phyloP scores from a whole-genome alignment of 495 filamentous ascomycete species.

The Hypoxylon lienhwacheense region DNA sequence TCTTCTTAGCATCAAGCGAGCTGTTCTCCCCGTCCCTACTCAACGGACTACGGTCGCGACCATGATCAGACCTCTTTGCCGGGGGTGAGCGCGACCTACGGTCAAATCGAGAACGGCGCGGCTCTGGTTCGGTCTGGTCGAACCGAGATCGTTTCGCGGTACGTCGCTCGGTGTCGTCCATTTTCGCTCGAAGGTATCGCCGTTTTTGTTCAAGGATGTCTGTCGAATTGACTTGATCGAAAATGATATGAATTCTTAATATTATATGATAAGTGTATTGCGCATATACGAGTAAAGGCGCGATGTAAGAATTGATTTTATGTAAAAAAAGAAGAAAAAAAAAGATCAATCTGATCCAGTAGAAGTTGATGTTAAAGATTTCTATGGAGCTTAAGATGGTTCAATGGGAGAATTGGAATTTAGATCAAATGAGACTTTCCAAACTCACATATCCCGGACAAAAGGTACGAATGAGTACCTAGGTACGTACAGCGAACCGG shows the following conservation, averaged over 20 bases:
- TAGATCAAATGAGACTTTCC: neutral
- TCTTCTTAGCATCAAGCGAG: slow-evolving; percentile 48
- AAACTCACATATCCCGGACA: no score
- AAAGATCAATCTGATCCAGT: neutral
- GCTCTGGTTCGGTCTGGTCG: slow-evolving; percentile 82
- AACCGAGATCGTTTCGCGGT: slow-evolving; percentile 84
- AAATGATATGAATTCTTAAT: neutral
- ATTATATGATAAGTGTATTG: neutral
- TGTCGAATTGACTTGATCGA: neutral
- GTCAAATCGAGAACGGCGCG: slow-evolving; percentile 77
- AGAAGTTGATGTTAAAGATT: slow-evolving; percentile 12
- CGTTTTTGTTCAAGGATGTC: no score
- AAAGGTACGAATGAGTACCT: no score
- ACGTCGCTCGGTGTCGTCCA: slow-evolving; percentile 80
- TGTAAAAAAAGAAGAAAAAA: neutral
- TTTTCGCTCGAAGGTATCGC: slow-evolving; percentile 40
- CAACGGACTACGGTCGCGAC: slow-evolving; percentile 80
- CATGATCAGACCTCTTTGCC: slow-evolving; percentile 55
- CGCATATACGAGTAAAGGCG: slow-evolving; percentile 4
- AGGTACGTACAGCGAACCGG: no score
- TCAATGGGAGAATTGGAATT: slow-evolving; percentile 9
- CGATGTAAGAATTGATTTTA: neutral
- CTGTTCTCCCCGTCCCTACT: slow-evolving; percentile 58
- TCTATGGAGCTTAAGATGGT: slow-evolving; percentile 1
- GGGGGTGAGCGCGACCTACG: slow-evolving; percentile 84